Conservation (phyloP, 1,284 basidiomycete species). For the Trichosporon sp. region DNA sequence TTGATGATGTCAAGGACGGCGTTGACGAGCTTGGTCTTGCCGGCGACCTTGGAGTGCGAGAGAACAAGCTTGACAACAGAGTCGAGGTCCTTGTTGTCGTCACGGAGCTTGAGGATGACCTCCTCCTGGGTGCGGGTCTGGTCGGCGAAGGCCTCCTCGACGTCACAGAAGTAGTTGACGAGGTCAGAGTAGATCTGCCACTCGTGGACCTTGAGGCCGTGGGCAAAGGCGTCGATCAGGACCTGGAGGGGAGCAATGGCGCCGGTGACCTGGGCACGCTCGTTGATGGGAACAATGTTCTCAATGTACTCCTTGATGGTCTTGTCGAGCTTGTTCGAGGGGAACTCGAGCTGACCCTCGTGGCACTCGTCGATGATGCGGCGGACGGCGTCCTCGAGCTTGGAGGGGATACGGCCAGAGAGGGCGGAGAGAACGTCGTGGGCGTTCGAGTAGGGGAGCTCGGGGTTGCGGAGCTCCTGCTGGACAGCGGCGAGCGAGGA, state of each 20-base stretch:
- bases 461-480: constrained; percentile 65
- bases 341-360: constrained; percentile 82
- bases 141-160: constrained; percentile 85
- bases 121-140: constrained; percentile 81
- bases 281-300: constrained; percentile 76
- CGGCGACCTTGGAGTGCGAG: constrained; percentile 92
- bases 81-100: constrained; percentile 91
- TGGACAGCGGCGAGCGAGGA: constrained; percentile 54
- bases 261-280: constrained; percentile 73
- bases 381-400: constrained; percentile 86
- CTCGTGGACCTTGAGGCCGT: constrained; percentile 86
- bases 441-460: constrained; percentile 87
- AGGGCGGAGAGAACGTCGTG: constrained; percentile 83
- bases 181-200: constrained; percentile 59
- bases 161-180: constrained; percentile 60
- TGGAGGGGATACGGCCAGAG: constrained; percentile 88
- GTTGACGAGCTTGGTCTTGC: constrained; percentile 87
- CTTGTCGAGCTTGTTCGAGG: constrained; percentile 61
- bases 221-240: constrained; percentile 77
- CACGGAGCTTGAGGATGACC: constrained; percentile 83
- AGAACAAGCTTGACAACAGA: constrained; percentile 84
- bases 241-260: constrained; percentile 74
- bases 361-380: constrained; percentile 73
- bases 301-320: constrained; percentile 79
- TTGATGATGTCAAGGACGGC: constrained; percentile 87